phyloP scores from a whole-genome alignment of 805 yeast species.

The Naumovozyma baii region DNA sequence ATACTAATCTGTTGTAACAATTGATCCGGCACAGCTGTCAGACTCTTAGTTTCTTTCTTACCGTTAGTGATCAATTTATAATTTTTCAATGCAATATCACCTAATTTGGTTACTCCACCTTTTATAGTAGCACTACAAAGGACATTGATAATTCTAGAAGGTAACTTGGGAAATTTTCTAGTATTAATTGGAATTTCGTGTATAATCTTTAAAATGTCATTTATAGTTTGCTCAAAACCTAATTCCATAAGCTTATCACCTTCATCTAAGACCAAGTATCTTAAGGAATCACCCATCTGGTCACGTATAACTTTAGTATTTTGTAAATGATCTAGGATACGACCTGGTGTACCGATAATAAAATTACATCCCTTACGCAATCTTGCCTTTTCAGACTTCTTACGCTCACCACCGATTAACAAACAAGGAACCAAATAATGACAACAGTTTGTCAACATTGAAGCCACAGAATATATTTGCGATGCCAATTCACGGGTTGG shows the following conservation, averaged over 20 bases:
- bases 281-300: slow-evolving; percentile 46
- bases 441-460: slow-evolving; percentile 60
- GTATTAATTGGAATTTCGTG: slow-evolving; percentile 35
- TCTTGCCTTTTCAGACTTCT: slow-evolving; percentile 92
- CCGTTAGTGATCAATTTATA: slow-evolving; percentile 56
- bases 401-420: slow-evolving; percentile 97
- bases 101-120: slow-evolving; percentile 67
- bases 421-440: slow-evolving; percentile 90
- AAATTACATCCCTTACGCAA: slow-evolving; percentile 91
- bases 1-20: slow-evolving; percentile 68
- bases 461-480: slow-evolving; percentile 78
- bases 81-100: slow-evolving; percentile 62
- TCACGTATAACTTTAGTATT: slow-evolving; percentile 68
- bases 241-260: slow-evolving; percentile 93
- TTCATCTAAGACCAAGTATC: slow-evolving; percentile 91
- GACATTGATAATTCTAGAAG: slow-evolving; percentile 61
- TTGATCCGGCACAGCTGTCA: slow-evolving; percentile 74
- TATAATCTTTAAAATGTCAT: slow-evolving; percentile 58
- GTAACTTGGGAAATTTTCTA: slow-evolving; percentile 45
- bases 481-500: slow-evolving; percentile 94
- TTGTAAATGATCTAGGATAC: slow-evolving; percentile 88
- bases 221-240: slow-evolving; percentile 90
- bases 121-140: slow-evolving; percentile 93
- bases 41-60: slow-evolving; percentile 14
- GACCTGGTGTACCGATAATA: slow-evolving; percentile 95